phyloP scores from a whole-genome alignment of 176 grass and related monocot species.

The Zizania latifolia region DNA sequence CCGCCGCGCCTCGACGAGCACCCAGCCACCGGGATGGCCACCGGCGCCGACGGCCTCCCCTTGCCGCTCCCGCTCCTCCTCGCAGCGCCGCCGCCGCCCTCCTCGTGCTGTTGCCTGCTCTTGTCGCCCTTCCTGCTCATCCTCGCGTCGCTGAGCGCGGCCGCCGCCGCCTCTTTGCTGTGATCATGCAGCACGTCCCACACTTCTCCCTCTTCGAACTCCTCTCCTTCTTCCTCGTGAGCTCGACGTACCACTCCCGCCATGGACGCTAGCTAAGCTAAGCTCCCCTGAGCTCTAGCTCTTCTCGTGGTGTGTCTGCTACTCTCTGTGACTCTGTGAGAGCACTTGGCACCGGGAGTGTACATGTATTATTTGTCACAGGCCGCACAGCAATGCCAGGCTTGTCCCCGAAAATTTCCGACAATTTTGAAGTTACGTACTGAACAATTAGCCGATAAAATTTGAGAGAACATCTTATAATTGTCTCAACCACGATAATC shows the following conservation, averaged over 20 bases:
- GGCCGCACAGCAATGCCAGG: background rate
- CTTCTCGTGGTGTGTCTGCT: background rate
- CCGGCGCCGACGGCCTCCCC: slow-evolving; percentile 19
- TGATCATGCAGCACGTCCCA: slow-evolving; percentile 37
- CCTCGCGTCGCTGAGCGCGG: background rate
- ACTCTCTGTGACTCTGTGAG: background rate
- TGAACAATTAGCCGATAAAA: too few species aligned
- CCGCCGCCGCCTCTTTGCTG: background rate
- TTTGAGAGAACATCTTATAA: too few species aligned
- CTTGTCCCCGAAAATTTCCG: too few species aligned
- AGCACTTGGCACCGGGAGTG: background rate
- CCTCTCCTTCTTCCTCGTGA: slow-evolving; percentile 20
- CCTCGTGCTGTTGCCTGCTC: background rate
- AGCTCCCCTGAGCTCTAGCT: background rate
- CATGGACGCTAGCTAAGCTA: background rate
- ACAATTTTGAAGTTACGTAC: too few species aligned
- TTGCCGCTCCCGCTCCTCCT: background rate
- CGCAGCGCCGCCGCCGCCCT: background rate
- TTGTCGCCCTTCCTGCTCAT: background rate
- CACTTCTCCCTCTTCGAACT: slow-evolving; percentile 48
- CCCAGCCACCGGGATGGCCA: slow-evolving; percentile 18
- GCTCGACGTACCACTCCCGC: background rate
- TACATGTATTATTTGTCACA: slow-evolving; percentile 39
- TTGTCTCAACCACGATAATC: too few species aligned
- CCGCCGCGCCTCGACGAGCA: background rate